Evolutionary conservation across 2,329 filamentous ascomycete species (phyloP), one percentile per base, ranked within the genome.

Genomic region (Phyllosticta capitalensis): DNA sequence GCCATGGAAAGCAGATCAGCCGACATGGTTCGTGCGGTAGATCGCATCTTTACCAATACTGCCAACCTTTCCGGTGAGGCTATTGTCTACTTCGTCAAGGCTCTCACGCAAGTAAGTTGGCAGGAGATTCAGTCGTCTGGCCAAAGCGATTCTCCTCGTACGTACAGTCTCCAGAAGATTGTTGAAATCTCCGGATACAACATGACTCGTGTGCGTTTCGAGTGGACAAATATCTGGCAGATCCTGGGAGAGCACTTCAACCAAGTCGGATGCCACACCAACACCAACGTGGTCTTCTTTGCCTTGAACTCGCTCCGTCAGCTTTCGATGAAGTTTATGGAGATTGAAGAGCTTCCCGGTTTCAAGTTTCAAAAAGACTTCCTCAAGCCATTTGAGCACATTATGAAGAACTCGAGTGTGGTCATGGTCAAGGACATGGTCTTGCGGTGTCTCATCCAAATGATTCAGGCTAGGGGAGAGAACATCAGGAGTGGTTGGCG

Each of bases 291-390:
- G 56, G 95, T 99, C 10, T 97, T 95, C 76, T 99, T 99, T 69
- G 94, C 94, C 3, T 81, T 99, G 26, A 95, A 99, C 75, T 96
- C 92, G 2, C 76, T 99, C 52, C 85, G 95, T 49, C 94, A 99
- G 72, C 78, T 99, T 49, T 96, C 92, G 0, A 97, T 99, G 92
- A 88, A 92, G 19, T 99, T 99, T 71, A 89, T 99, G 88, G 94
- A 99, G 74, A 91, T 97, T 62, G 94, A 96, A 71, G 94, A 99
- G 72, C 76, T 99, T 65, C 90, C 94, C 0, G 94, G 95, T 68
- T 99, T 99, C 83, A 97, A 97, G 73, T 99, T 99, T 70, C 94
- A 99, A 68, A 99, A 99, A 72, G 92, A 99, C 71, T 99, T 99
- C 72, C 76, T 99, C 58, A 97, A 96, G 74, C 94, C 95, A 0